A percentile compares a stretch with the other conserved stretches of the same genome.
Evolutionary conservation across 2,329 filamentous ascomycete species (phyloP).

Genomic region (Exophiala bonariae): DNA sequence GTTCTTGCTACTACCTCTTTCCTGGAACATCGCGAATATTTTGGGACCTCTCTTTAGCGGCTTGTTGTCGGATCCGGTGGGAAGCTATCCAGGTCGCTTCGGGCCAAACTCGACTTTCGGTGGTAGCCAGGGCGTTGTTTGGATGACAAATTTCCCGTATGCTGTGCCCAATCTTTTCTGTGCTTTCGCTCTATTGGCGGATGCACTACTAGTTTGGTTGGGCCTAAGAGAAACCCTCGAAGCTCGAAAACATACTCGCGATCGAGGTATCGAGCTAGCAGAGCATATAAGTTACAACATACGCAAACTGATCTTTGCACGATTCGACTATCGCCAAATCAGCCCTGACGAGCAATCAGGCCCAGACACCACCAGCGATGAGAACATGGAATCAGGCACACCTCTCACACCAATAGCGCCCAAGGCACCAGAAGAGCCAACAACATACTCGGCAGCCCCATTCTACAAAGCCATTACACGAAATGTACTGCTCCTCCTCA

Average conservation of each 20-base stretch:
- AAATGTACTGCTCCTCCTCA: constrained; percentile 57
- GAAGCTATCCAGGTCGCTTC: constrained; percentile 64
- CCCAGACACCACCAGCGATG: constrained; percentile 17
- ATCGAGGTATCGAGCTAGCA: constrained; percentile 21
- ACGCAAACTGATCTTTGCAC: constrained; percentile 16
- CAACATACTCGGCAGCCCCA: constrained; percentile 38
- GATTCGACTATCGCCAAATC: constrained; percentile 22
- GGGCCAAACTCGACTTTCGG: constrained; percentile 59
- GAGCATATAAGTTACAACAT: constrained; percentile 21
- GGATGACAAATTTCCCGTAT: constrained; percentile 66
- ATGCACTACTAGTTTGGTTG: constrained; percentile 58
- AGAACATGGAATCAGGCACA: constrained; percentile 15
- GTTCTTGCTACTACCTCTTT: constrained; percentile 63
- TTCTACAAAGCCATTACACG: constrained; percentile 56
- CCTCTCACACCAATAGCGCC: constrained; percentile 15
- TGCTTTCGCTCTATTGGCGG: constrained; percentile 56
- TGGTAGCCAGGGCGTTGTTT: constrained; percentile 56
- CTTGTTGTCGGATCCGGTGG: constrained; percentile 65
- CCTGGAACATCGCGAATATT: constrained; percentile 65
- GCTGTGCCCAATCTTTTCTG: constrained; percentile 69
- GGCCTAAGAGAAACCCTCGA: constrained; percentile 59
- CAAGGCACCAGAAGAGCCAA: constrained; percentile 35
- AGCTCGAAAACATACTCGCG: constrained; percentile 30
- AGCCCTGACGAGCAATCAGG: constrained; percentile 11
- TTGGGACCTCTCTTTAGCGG: constrained; percentile 61